Percentiles rank a stretch among this genome's conserved stretches.
These are phyloP conservation scores for Colletotrichum viniferum DNA, from an alignment of 2,329 filamentous ascomycete genomes.

Conservation along the genomic window DNA sequence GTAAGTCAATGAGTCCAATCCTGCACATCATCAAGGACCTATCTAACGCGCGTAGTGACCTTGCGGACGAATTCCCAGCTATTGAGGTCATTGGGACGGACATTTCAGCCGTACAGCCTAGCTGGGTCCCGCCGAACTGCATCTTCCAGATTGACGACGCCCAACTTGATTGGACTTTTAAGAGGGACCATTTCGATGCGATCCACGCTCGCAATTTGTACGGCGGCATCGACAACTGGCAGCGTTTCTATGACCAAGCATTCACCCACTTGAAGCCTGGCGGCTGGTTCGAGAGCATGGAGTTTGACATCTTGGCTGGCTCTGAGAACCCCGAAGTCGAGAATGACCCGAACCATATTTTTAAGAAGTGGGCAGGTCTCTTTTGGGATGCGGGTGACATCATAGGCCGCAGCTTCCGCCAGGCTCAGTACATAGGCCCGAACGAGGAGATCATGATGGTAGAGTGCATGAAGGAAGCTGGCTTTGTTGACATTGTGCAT, in stretches of 20 bases:
- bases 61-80: slow-evolving; percentile 45
- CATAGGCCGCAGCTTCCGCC: slow-evolving; percentile 32
- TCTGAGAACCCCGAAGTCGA: neutral
- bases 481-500: slow-evolving; percentile 24
- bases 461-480: neutral
- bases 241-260: slow-evolving; percentile 54
- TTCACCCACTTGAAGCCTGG: slow-evolving; percentile 52
- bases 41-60: slow-evolving; percentile 43
- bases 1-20: neutral
- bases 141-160: slow-evolving; percentile 40
- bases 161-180: slow-evolving; percentile 46
- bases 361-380: slow-evolving; percentile 30
- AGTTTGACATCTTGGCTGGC: slow-evolving; percentile 26
- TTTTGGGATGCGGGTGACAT: slow-evolving; percentile 32
- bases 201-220: slow-evolving; percentile 64
- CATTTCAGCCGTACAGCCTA: slow-evolving; percentile 60
- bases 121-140: slow-evolving; percentile 35
- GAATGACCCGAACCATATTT: neutral
- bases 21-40: neutral
- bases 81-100: slow-evolving; percentile 55
- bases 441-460: slow-evolving; percentile 17
- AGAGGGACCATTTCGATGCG: slow-evolving; percentile 52
- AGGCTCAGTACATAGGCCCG: slow-evolving; percentile 22
- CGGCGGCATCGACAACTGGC: slow-evolving; percentile 62
- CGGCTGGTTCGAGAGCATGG: slow-evolving; percentile 35